phyloP scores from a whole-genome alignment of 176 grass and related monocot species.

The Otatea glauca region DNA sequence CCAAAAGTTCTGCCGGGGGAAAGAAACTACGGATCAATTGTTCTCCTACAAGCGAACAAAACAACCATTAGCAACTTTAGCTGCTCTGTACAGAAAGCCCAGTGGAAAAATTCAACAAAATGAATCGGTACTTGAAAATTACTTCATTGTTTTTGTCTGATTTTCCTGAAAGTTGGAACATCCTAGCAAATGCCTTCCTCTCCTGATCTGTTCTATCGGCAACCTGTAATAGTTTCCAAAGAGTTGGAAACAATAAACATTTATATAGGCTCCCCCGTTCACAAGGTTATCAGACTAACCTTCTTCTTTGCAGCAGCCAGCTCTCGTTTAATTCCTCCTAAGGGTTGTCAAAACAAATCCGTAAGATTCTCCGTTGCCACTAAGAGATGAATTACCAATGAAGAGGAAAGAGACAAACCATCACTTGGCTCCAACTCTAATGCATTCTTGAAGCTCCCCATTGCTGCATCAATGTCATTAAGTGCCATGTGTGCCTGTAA shows the following conservation, averaged over 20 bases:
- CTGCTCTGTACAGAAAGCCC: background rate
- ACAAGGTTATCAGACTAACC: constrained; percentile 47
- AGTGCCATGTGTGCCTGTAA: constrained; percentile 90
- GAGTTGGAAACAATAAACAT: constrained; percentile 1
- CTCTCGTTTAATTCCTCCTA: constrained; percentile 91
- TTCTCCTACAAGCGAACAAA: constrained; percentile 37
- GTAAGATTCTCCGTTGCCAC: constrained; percentile 15
- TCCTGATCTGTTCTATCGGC: constrained; percentile 79
- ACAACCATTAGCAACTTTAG: constrained; percentile 15
- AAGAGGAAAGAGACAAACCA: constrained; percentile 51
- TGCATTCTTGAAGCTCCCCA: constrained; percentile 88
- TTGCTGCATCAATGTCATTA: constrained; percentile 92
- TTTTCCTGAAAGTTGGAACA: constrained; percentile 79
- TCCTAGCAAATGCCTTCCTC: constrained; percentile 84
- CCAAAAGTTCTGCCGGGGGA: constrained; percentile 45
- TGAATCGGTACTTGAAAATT: constrained; percentile 20
- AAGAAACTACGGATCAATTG: constrained; percentile 47
- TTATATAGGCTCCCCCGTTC: background rate
- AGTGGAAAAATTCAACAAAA: background rate
- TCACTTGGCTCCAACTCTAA: constrained; percentile 92
- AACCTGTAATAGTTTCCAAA: constrained; percentile 55
- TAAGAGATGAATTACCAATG: background rate
- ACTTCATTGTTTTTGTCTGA: constrained; percentile 66
- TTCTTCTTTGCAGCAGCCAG: constrained; percentile 85
- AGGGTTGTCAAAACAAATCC: constrained; percentile 24